Evolutionary conservation across 768 basidiomycete species (phyloP).

Genomic region (Lentinus tigrinus): DNA sequence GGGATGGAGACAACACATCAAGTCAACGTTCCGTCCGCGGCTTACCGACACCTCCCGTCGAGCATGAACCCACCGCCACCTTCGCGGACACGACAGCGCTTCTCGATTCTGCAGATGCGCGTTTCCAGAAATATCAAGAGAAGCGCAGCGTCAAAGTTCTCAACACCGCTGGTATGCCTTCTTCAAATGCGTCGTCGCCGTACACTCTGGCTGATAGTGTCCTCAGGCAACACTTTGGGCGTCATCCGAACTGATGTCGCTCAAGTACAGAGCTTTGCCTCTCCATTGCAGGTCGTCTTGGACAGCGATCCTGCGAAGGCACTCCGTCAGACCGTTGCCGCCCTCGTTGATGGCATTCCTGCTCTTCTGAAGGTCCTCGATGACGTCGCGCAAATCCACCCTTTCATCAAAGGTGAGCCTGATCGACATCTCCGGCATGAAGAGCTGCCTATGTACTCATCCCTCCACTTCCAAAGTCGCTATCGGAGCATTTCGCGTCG

Average conservation of each 20-base stretch:
- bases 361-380: slow-evolving; percentile 27
- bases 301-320: background rate
- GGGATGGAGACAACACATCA: too few relatives aligned
- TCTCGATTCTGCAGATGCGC: background rate
- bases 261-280: background rate
- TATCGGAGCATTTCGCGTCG: slow-evolving; percentile 48
- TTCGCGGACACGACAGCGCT: background rate
- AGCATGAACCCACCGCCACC: background rate
- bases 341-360: slow-evolving; percentile 27
- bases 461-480: slow-evolving; percentile 33
- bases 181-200: too few relatives aligned
- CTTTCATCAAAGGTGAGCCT: slow-evolving; percentile 26
- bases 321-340: slow-evolving; percentile 20
- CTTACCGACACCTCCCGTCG: background rate
- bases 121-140: background rate
- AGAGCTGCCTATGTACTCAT: background rate
- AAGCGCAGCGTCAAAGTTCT: background rate
- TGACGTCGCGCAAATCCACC: slow-evolving; percentile 27
- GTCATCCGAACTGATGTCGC: background rate
- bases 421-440: background rate
- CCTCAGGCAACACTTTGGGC: background rate
- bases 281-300: background rate
- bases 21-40: too few relatives aligned
- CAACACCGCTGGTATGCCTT: background rate
- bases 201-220: too few relatives aligned